A percentile compares a stretch with the other conserved stretches of the same genome.
These are phyloP conservation scores for Rhipidocladum racemiflorum DNA, from an alignment of 176 grass and related monocot genomes.

Conservation along the genomic window DNA sequence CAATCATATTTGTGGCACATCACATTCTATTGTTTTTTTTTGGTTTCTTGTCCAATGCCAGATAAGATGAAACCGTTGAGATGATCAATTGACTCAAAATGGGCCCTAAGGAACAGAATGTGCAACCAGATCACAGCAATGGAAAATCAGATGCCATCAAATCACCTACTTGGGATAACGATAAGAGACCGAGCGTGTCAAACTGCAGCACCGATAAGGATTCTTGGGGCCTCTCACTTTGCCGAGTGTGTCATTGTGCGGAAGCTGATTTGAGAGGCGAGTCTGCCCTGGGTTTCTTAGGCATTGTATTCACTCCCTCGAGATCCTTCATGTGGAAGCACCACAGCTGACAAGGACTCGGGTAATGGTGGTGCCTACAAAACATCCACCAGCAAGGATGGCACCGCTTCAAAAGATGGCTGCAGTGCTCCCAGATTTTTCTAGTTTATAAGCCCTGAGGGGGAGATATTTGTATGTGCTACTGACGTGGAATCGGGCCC, in stretches of 20 bases:
- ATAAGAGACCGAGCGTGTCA: slow-evolving; percentile 36
- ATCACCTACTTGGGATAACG: slow-evolving; percentile 29
- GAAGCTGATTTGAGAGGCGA: slow-evolving; percentile 75
- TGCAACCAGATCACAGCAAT: slow-evolving; percentile 1
- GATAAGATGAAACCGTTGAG: not conserved
- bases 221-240: slow-evolving; percentile 44
- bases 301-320: slow-evolving; percentile 51
- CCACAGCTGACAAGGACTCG: not conserved
- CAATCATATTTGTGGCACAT: not conserved
- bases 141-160: not conserved
- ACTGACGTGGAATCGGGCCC: slow-evolving; percentile 68
- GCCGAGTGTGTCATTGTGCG: slow-evolving; percentile 78
- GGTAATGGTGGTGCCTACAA: slow-evolving; percentile 16
- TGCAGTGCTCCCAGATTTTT: slow-evolving; percentile 23
- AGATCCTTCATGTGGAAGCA: slow-evolving; percentile 4
- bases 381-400: slow-evolving; percentile 25
- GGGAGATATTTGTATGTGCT: slow-evolving; percentile 77
- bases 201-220: slow-evolving; percentile 66
- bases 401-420: not conserved
- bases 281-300: slow-evolving; percentile 62
- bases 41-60: not conserved
- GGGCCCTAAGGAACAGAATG: slow-evolving; percentile 47
- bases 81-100: slow-evolving; percentile 25
- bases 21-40: not conserved
- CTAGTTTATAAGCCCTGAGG: slow-evolving; percentile 72